Evolutionary conservation across 1,284 basidiomycete genomes (phyloP), one percentile per base, ranked within the genome.

Genomic region (Apiotrichum mycotoxinovorans): DNA sequence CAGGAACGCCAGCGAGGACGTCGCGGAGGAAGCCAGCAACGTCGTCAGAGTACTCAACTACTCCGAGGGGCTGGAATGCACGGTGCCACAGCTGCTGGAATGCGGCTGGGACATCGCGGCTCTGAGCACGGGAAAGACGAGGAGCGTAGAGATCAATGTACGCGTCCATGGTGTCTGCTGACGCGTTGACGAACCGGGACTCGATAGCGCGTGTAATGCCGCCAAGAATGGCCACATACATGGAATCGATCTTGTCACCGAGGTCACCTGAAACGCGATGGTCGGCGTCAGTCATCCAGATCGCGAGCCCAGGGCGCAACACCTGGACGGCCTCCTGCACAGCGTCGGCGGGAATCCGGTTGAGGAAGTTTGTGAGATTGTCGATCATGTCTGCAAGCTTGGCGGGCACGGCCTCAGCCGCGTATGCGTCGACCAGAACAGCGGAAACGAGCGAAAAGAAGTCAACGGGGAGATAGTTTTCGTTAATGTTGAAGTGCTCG

Each of bases 51-150:
- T 66, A 66, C 7, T 66, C 59, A 18, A 68, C 59, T 5, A 52
- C 59, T 2, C 54, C 37, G 18, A 66, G 56, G 7, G 27, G 44
- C 25, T 52, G 56, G 60, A 76, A 76, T 2, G 61, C 63, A 4
- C 50, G 51, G 18, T 52, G 46, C 72, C 72, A 77, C 61, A 77
- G 70, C 12, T 52, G 51, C 51, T 66, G 62, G 65, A 76, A 75
- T 0, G 70, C 63, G 3, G 55, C 22, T 1, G 65, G 66, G 2
- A 73, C 73, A 0, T 42, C 57, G 0, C 53, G 23, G 7, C 60
- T 62, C 15, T 35, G 37, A 2, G 67, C 70, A 18, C 54, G 62
- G 0, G 66, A 66, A 1, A 75, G 63, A 33, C 73, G 66, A 14
- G 71, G 68, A 18, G 68, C 69, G 51, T 66, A 69, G 42, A 74